Percentiles rank a stretch among this genome's conserved stretches.
Conservation (phyloP, 2,329 filamentous ascomycete species). For the Penicillium sp. region DNA sequence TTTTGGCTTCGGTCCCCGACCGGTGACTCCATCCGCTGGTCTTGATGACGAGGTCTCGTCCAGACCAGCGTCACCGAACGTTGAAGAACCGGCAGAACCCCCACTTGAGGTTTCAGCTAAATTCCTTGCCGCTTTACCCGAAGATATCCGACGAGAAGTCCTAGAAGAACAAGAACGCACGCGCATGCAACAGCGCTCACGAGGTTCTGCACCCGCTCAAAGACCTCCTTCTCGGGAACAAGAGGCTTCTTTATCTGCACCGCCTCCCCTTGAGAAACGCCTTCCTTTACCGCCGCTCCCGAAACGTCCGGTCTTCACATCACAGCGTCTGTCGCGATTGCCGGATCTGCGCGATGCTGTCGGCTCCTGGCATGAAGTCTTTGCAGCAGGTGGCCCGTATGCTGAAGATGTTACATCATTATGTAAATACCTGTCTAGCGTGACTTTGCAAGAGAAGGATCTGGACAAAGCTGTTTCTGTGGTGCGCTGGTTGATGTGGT, state of each 20-base stretch:
- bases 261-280: constrained; percentile 21
- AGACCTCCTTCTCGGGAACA: constrained; percentile 17
- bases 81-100: constrained; percentile 40
- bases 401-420: constrained; percentile 72
- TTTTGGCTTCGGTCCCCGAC: constrained; percentile 62
- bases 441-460: constrained; percentile 72
- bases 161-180: constrained; percentile 66
- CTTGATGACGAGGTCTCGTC: constrained; percentile 12
- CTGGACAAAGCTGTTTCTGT: constrained; percentile 69
- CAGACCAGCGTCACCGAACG: constrained; percentile 28
- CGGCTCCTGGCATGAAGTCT: constrained; percentile 70
- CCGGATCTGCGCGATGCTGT: constrained; percentile 70
- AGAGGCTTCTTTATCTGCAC: constrained; percentile 17
- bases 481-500: constrained; percentile 59
- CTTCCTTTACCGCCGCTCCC: constrained; percentile 48
- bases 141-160: constrained; percentile 74
- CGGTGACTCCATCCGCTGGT: constrained; percentile 16
- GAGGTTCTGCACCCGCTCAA: constrained; percentile 43
- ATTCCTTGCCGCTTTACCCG: constrained; percentile 78
- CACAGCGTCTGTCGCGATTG: constrained; percentile 51
- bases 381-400: constrained; percentile 71
- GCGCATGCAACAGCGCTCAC: constrained; percentile 56
- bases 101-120: constrained; percentile 62
- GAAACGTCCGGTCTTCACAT: constrained; percentile 60
- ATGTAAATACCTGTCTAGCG: constrained; percentile 65